Conservation (phyloP, 2,329 filamentous ascomycete species). For the Verticillium zaregamsianum region DNA sequence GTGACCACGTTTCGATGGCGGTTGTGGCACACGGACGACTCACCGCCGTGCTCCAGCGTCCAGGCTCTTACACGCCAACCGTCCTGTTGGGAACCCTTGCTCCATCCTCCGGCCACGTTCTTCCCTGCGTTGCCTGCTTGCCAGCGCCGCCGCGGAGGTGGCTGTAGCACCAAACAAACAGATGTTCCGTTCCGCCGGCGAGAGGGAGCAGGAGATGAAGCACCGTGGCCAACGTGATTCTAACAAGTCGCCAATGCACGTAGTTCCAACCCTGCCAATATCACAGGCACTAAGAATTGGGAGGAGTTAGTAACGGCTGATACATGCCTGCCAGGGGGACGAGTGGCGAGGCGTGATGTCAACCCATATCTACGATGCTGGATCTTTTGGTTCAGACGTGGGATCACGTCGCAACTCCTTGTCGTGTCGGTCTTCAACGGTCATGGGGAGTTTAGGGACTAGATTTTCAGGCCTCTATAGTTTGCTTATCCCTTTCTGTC, state of each 20-base stretch:
- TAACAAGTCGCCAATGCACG: too few species aligned
- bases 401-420: too few species aligned
- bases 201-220: too few species aligned
- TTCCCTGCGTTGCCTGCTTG: background rate
- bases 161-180: background rate
- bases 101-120: background rate
- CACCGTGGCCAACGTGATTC: too few species aligned
- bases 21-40: background rate
- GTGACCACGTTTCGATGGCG: background rate
- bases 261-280: background rate
- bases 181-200: too few species aligned
- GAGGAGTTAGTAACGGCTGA: background rate
- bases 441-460: too few species aligned
- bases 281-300: background rate
- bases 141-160: background rate
- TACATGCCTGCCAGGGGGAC: background rate
- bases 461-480: too few species aligned
- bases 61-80: background rate
- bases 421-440: too few species aligned
- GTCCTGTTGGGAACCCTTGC: background rate
- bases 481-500: too few species aligned
- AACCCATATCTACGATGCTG: too few species aligned
- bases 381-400: too few species aligned
- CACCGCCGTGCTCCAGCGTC: background rate
- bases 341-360: background rate